A percentile compares a stretch with the other conserved stretches of the same genome.
Evolutionary conservation across 495 filamentous ascomycete species (phyloP).

Genomic region (Neurospora discreta): DNA sequence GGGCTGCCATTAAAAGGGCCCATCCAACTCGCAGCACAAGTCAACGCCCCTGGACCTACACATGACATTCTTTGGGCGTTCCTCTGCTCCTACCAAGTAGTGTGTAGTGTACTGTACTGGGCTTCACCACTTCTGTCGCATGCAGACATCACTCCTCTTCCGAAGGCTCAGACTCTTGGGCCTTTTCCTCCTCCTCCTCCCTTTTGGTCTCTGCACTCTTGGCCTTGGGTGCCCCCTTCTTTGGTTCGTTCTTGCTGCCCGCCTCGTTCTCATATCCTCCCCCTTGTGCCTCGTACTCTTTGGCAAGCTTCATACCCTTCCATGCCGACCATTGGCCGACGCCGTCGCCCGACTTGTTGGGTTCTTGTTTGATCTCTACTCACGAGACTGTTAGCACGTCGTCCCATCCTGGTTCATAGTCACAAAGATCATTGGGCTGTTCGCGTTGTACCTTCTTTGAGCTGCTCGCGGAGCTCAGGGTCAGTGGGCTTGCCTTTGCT

Average conservation of each 20-base stretch:
- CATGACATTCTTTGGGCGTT: not conserved
- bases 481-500: constrained; percentile 44
- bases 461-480: constrained; percentile 38
- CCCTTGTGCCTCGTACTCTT: constrained; percentile 43
- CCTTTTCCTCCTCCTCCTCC: constrained; percentile 1
- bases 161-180: not conserved
- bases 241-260: constrained; percentile 41
- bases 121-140: not conserved
- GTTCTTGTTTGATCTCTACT: constrained; percentile 36
- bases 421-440: not conserved
- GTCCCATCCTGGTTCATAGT: no score
- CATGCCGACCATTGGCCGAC: constrained; percentile 46
- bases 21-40: not conserved
- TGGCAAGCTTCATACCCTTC: constrained; percentile 44
- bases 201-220: constrained; percentile 23
- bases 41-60: not conserved
- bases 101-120: no score
- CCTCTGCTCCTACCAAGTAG: not conserved
- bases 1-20: not conserved
- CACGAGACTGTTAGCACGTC: constrained; percentile 4
- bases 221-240: constrained; percentile 34
- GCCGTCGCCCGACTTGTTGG: constrained; percentile 43
- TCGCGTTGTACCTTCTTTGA: constrained; percentile 28
- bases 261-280: constrained; percentile 41
- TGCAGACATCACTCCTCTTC: constrained; percentile 2